phyloP scores from a whole-genome alignment of 768 basidiomycete species.

The Boletus vermiculosoides region DNA sequence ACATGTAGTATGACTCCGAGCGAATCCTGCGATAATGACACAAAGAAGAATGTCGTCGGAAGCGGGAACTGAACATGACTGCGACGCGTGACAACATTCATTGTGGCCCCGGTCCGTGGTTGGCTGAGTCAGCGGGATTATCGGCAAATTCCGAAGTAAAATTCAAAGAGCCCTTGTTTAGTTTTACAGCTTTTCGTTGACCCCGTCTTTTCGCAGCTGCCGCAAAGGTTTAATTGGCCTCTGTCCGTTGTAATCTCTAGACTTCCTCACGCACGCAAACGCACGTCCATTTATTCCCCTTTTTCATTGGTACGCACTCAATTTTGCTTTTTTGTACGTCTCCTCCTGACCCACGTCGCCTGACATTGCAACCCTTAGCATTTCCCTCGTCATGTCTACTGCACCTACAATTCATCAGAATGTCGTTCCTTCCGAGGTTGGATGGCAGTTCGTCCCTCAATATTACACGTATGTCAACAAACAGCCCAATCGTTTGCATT shows the following conservation, averaged over 20 bases:
- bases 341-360: conserved; percentile 6
- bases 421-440: conserved; percentile 90
- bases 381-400: conserved; percentile 40
- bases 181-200: conserved; percentile 23
- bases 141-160: conserved; percentile 34
- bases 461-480: conserved; percentile 99
- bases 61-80: background rate
- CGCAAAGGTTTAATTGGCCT: conserved; percentile 28
- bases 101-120: too few relatives aligned
- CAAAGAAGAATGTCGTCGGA: background rate
- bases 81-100: background rate
- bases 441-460: conserved; percentile 99
- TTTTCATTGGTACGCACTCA: conserved; percentile 25
- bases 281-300: conserved; percentile 36
- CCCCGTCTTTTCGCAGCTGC: conserved; percentile 27
- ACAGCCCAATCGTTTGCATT: conserved; percentile 93
- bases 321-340: background rate
- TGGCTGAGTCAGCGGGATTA: conserved; percentile 29
- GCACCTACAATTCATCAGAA: conserved; percentile 51
- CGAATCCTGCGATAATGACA: background rate
- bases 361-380: conserved; percentile 19
- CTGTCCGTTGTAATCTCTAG: conserved; percentile 37
- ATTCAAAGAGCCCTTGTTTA: conserved; percentile 17
- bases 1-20: background rate
- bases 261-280: conserved; percentile 36